These are phyloP conservation scores for Bruguiera parviflora DNA, from an alignment of 345 rosid genomes.

Conservation along the genomic window DNA sequence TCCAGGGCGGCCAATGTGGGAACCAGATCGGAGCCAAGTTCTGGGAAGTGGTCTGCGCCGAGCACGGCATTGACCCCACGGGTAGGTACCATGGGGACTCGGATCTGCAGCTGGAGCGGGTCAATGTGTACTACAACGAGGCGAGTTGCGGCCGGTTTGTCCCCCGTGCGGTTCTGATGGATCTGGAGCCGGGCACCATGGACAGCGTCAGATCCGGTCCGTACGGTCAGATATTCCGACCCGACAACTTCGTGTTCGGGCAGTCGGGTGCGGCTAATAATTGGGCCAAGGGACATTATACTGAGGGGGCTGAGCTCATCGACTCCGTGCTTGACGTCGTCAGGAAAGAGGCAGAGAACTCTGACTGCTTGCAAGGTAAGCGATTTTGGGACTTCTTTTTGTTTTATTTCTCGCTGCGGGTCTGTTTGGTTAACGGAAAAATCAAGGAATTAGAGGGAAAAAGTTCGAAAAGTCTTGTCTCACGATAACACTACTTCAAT, in stretches of 20 bases:
- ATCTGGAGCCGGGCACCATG: slow-evolving; percentile 82
- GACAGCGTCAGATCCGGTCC: slow-evolving; percentile 78
- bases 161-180: slow-evolving; percentile 75
- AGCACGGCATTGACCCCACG: slow-evolving; percentile 80
- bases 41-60: slow-evolving; percentile 81
- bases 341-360: slow-evolving; percentile 72
- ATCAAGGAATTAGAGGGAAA: no score
- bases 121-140: slow-evolving; percentile 73
- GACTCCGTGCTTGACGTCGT: slow-evolving; percentile 74
- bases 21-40: slow-evolving; percentile 80
- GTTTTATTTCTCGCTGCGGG: no score
- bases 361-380: slow-evolving; percentile 70
- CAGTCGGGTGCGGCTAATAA: slow-evolving; percentile 78
- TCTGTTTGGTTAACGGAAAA: not conserved
- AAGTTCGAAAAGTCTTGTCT: no score
- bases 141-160: slow-evolving; percentile 73
- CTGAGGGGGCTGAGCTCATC: slow-evolving; percentile 75
- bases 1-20: slow-evolving; percentile 76
- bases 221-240: slow-evolving; percentile 65
- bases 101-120: slow-evolving; percentile 65
- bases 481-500: no score
- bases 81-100: slow-evolving; percentile 61
- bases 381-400: not conserved
- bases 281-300: slow-evolving; percentile 86
- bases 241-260: slow-evolving; percentile 73